Evolutionary conservation across 1,139 yeast species (phyloP).

Genomic region (Yamadazyma oceani): DNA sequence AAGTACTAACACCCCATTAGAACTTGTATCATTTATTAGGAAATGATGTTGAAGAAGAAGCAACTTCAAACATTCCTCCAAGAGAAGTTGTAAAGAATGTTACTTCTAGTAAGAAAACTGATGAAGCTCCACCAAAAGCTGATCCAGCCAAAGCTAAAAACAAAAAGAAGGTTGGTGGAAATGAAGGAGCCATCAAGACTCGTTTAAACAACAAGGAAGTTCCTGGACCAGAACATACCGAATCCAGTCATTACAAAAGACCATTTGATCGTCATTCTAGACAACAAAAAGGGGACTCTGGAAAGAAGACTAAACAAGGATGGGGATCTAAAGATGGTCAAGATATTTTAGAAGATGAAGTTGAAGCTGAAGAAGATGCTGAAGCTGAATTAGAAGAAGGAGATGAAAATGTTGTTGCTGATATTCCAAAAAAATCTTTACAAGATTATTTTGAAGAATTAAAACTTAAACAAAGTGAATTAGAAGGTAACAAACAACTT

Average conservation of each 20-base stretch:
- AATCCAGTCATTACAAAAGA: slow-evolving; percentile 59
- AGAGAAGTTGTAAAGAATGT: slow-evolving; percentile 79
- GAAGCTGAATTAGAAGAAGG: slow-evolving; percentile 41
- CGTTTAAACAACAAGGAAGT: slow-evolving; percentile 72
- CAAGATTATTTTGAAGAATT: slow-evolving; percentile 73
- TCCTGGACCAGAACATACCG: slow-evolving; percentile 56
- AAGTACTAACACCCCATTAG: slow-evolving; percentile 30
- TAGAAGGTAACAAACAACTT: slow-evolving; percentile 40
- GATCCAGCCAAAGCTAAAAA: slow-evolving; percentile 82
- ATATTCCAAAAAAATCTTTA: slow-evolving; percentile 55
- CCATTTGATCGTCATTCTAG: slow-evolving; percentile 83
- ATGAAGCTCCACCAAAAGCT: slow-evolving; percentile 80
- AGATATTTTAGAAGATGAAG: slow-evolving; percentile 51
- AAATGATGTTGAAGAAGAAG: slow-evolving; percentile 81
- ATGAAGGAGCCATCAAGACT: slow-evolving; percentile 86
- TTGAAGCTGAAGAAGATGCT: slow-evolving; percentile 64
- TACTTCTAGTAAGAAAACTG: slow-evolving; percentile 87
- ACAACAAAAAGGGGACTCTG: slow-evolving; percentile 79
- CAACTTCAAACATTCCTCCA: slow-evolving; percentile 57
- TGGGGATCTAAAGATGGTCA: slow-evolving; percentile 83
- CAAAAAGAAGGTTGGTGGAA: slow-evolving; percentile 71
- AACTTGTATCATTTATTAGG: slow-evolving; percentile 53
- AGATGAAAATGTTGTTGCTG: slow-evolving; percentile 42
- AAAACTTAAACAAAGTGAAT: slow-evolving; percentile 46
- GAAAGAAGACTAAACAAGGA: slow-evolving; percentile 74